A percentile compares a stretch with the other conserved stretches of the same genome.
phyloP scores from a whole-genome alignment of 2,329 filamentous ascomycete genomes.

The Cryphonectria parasitica region DNA sequence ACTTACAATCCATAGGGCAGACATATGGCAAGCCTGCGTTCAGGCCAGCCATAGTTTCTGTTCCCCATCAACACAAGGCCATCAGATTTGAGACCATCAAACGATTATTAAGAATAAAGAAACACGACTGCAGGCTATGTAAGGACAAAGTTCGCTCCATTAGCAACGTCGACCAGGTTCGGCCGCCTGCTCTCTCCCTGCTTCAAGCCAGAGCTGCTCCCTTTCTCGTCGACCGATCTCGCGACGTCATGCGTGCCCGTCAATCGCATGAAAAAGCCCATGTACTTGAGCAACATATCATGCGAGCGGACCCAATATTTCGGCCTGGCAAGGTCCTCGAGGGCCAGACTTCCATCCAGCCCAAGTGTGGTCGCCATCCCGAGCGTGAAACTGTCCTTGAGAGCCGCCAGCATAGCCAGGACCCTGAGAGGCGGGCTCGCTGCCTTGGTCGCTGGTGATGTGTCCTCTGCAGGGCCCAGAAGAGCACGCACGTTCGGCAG shows the following conservation, averaged over 20 bases:
- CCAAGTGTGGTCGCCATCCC: constrained; percentile 18
- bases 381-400: constrained; percentile 26
- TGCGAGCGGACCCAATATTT: constrained; percentile 27
- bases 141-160: constrained; percentile 21
- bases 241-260: neutral
- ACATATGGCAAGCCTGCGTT: too few relatives aligned
- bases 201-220: neutral
- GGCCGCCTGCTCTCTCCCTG: constrained; percentile 9
- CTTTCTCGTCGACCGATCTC: constrained; percentile 9
- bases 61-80: neutral
- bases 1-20: neutral
- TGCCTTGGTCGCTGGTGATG: neutral
- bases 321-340: constrained; percentile 19
- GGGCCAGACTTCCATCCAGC: constrained; percentile 17
- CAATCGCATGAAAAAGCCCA: constrained; percentile 16
- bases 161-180: constrained; percentile 20
- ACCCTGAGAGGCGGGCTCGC: neutral
- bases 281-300: constrained; percentile 14
- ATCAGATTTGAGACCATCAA: neutral
- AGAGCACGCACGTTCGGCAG: constrained; percentile 16
- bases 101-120: neutral
- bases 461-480: neutral
- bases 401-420: constrained; percentile 28
- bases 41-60: too few relatives aligned
- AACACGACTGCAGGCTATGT: neutral